Conservation (phyloP, 2,329 filamentous ascomycete genomes). For the Colletotrichum camelliae region DNA sequence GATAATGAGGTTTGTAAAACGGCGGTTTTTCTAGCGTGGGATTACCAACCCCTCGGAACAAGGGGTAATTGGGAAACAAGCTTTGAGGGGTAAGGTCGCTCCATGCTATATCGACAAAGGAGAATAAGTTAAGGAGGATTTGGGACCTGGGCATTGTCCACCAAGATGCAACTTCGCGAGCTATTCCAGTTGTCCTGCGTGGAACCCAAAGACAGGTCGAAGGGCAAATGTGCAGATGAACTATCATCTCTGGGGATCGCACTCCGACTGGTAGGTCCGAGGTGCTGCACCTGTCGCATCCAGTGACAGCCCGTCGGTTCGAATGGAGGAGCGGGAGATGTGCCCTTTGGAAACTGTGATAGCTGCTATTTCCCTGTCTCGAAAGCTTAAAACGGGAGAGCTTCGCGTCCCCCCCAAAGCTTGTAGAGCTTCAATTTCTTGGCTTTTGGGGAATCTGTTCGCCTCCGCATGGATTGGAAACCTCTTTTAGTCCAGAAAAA, state of each 20-base stretch:
- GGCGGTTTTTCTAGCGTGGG: background rate
- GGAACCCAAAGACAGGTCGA: background rate
- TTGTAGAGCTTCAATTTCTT: background rate
- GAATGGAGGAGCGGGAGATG: background rate
- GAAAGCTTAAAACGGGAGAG: background rate
- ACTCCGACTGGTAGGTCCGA: background rate
- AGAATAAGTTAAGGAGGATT: background rate
- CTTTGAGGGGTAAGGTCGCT: background rate
- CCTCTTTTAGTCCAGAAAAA: background rate
- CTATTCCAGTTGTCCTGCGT: background rate
- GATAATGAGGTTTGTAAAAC: background rate
- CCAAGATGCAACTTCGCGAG: background rate
- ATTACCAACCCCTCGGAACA: background rate
- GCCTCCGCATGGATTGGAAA: background rate
- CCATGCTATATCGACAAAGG: background rate
- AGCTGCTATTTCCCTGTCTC: background rate
- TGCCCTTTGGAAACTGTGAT: background rate
- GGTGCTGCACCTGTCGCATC: background rate
- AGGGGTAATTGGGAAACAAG: background rate
- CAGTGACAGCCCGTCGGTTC: background rate
- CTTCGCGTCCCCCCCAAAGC: background rate
- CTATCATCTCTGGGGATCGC: background rate
- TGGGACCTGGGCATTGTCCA: background rate
- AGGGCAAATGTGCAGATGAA: background rate
- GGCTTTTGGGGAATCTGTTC: background rate